phyloP scores from a whole-genome alignment of 768 basidiomycete genomes.

The Trametes cingulata region DNA sequence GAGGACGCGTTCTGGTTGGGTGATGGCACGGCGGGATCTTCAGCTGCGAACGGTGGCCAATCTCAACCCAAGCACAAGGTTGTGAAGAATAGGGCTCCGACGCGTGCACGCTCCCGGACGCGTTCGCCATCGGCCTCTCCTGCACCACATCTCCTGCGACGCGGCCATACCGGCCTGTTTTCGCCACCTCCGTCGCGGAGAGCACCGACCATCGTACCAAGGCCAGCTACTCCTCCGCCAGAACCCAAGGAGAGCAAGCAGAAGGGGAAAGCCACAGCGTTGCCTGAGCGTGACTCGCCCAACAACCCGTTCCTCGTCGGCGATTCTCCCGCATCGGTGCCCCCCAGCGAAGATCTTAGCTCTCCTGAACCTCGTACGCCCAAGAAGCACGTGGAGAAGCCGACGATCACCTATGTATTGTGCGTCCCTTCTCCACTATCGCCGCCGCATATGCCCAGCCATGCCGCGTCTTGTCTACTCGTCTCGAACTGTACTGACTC shows the following conservation, averaged over 20 bases:
- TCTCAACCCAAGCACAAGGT: slow-evolving; percentile 11
- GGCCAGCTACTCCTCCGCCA: slow-evolving; percentile 20
- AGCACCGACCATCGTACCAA: slow-evolving; percentile 31
- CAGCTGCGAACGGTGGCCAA: neutral
- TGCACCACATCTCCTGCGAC: slow-evolving; percentile 26
- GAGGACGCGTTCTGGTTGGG: slow-evolving; percentile 35
- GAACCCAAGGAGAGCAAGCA: slow-evolving; percentile 42
- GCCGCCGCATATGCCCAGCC: neutral
- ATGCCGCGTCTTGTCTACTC: neutral
- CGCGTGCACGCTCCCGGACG: slow-evolving; percentile 21
- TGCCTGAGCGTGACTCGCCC: slow-evolving; percentile 59
- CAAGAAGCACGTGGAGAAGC: slow-evolving; percentile 50
- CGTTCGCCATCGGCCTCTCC: slow-evolving; percentile 34
- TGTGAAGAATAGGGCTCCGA: slow-evolving; percentile 15
- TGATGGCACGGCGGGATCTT: neutral
- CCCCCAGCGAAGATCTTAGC: slow-evolving; percentile 27
- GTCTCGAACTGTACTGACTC: no score
- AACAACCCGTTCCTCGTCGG: slow-evolving; percentile 66
- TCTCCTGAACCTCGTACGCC: slow-evolving; percentile 40
- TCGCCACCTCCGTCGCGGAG: slow-evolving; percentile 71
- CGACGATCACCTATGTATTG: slow-evolving; percentile 74
- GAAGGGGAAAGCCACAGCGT: slow-evolving; percentile 29
- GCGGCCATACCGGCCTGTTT: slow-evolving; percentile 41
- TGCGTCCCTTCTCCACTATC: slow-evolving; percentile 38
- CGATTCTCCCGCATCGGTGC: slow-evolving; percentile 35